phyloP scores from a whole-genome alignment of 176 grass and related monocot species.

The Raddia guianensis region DNA sequence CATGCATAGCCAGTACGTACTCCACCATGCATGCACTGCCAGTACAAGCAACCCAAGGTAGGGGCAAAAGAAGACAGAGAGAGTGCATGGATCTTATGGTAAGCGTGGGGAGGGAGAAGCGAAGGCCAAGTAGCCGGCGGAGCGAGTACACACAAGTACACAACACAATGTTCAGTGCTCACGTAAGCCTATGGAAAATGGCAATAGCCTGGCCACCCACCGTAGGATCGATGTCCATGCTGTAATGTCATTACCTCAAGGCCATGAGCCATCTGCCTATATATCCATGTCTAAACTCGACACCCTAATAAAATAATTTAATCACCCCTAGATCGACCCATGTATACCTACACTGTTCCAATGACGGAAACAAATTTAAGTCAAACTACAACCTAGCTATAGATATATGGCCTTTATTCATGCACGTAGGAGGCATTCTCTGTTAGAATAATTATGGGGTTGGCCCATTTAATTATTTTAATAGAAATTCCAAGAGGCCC shows the following conservation, averaged over 20 bases:
- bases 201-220: neutral
- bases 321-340: too few relatives aligned
- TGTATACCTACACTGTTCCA: too few relatives aligned
- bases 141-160: too few relatives aligned
- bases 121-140: neutral
- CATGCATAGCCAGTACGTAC: neutral
- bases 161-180: too few relatives aligned
- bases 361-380: too few relatives aligned
- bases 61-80: neutral
- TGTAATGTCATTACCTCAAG: neutral
- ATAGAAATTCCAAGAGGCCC: too few relatives aligned
- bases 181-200: neutral
- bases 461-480: too few relatives aligned
- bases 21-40: neutral
- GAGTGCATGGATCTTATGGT: neutral
- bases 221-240: neutral
- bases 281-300: too few relatives aligned
- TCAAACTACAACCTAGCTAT: too few relatives aligned
- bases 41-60: neutral
- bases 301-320: too few relatives aligned
- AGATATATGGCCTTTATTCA: constrained; percentile 35
- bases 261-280: neutral
- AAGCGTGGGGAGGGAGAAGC: neutral
- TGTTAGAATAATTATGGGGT: too few relatives aligned
- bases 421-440: constrained; percentile 6